Evolutionary conservation across 2,329 filamentous ascomycete species (phyloP), one percentile per base, ranked within the genome.

Genomic region (Paecilomyces fulvus): DNA sequence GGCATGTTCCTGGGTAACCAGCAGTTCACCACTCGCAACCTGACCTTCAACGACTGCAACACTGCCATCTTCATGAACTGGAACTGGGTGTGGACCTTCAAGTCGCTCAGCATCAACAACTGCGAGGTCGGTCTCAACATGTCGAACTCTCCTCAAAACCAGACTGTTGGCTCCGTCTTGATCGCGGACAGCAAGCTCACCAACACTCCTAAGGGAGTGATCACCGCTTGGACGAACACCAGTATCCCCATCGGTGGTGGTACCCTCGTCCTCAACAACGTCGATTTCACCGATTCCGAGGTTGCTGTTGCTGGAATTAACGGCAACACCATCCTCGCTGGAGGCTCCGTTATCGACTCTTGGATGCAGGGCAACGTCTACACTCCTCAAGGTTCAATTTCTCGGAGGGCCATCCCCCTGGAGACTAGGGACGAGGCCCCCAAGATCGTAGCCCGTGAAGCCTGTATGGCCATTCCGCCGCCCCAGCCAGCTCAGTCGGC

Each of bases 21-120:
- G 75, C 90, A 95, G 73, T 94, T 92, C 73, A 92, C 89, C 43
- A 87, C 85, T 28, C 86, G 90, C 63, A 94, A 95, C 73, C 68
- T 94, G 69, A 87, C 81, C 33, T 95, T 95, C 80, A 89, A 88
- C 70, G 80, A 83, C 71, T 92, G 88, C 77, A 81, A 89, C 67
- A 95, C 89, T 1, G 90, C 88, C 59, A 84, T 95, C 61, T 90
- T 83, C 75, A 88, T 94, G 85, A 91, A 91, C 78, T 95, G 90
- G 90, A 89, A 92, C 76, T 95, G 90, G 90, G 79, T 85, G 17
- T 95, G 88, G 87, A 84, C 86, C 49, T 83, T 94, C 74, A 90
- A 92, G 69, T 87, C 83, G 33, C 64, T 95, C 37, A 80, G 76
- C 50, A 89, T 95, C 73, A 85, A 90, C 70, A 84, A 87, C 69